phyloP scores from a whole-genome alignment of 2,329 filamentous ascomycete genomes.

The Neurospora sp. region DNA sequence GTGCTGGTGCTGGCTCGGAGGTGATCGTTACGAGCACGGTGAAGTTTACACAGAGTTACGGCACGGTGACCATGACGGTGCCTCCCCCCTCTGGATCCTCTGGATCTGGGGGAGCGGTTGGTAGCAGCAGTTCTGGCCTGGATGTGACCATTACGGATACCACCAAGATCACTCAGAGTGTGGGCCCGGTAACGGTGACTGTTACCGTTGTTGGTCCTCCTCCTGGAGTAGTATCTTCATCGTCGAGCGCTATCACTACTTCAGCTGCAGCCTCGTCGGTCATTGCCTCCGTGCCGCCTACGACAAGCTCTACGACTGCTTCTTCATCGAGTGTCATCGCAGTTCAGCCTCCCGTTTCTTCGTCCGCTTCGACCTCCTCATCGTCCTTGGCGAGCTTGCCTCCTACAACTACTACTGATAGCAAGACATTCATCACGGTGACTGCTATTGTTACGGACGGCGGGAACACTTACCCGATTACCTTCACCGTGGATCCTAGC shows the following conservation, averaged over 20 bases:
- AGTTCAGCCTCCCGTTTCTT: neutral
- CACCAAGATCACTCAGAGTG: neutral
- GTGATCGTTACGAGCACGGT: constrained; percentile 7
- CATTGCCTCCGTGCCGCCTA: too few relatives aligned
- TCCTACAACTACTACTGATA: neutral
- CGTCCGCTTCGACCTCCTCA: neutral
- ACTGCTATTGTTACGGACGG: neutral
- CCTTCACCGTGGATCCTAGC: neutral
- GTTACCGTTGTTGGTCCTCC: neutral
- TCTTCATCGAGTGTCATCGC: neutral
- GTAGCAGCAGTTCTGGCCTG: neutral
- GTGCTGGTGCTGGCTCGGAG: neutral
- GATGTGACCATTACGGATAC: neutral
- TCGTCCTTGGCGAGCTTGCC: neutral
- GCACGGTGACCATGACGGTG: constrained; percentile 8
- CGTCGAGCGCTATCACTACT: neutral
- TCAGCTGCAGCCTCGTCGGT: neutral
- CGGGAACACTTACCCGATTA: neutral
- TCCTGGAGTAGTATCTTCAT: neutral
- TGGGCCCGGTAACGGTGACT: neutral
- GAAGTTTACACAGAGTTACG: constrained; percentile 4
- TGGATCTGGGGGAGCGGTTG: too few relatives aligned
- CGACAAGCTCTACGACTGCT: neutral
- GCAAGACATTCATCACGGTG: neutral
- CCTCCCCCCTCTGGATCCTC: neutral